Evolutionary conservation across 2,329 filamentous ascomycete genomes (phyloP), one percentile per base, ranked within the genome.

Genomic region (Ophiostoma himal-ulmi): DNA sequence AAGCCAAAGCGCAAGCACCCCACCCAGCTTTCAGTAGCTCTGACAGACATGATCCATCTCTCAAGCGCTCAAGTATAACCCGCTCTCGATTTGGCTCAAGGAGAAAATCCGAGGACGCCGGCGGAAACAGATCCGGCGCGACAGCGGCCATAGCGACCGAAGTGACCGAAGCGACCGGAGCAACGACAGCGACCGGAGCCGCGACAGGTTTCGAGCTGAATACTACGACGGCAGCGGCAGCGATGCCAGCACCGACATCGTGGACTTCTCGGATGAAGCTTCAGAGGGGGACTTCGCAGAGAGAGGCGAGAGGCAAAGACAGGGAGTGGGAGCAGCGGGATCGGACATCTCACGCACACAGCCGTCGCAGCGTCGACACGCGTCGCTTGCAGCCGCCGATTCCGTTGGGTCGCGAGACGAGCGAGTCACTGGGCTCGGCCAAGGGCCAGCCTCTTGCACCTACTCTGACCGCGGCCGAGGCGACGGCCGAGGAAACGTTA

Each of bases 41-140:
- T 70, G 73, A 75, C 70, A 73, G 70, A 57, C 68, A 69, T 69
- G 73, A 73, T 17, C 69, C 62, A 34, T 26, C 30, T 48, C 70
- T 67, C 54, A 75, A 72, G 73, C 73, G 74, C 39, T 74, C 75
- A 62, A 72, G 34, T 54, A 75, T 72, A 60, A 71, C 71, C 67
- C 71, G 72, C 64, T 75, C 74, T 54, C 69, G 67, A 30, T 67
- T 68, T 70, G 72, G 73, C 68, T 75, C 73, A 44, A 71, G 57
- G 70, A 72, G 70, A 72, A 68, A 48, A 69, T 72, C 74, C 44
- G 73, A 74, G 71, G 74, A 74, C 69, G 71, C 52, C 30, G 34
- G 26, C 39, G 34, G 22, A 26, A 44, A 14, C 22, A 34, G 39
- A 20, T 14, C 1, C 66, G 54, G 26, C 17, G 10, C 67, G 7